A percentile compares a stretch with the other conserved stretches of the same genome.
Evolutionary conservation across 768 basidiomycete genomes (phyloP).

Genomic region (Rhodotorula paludigena): DNA sequence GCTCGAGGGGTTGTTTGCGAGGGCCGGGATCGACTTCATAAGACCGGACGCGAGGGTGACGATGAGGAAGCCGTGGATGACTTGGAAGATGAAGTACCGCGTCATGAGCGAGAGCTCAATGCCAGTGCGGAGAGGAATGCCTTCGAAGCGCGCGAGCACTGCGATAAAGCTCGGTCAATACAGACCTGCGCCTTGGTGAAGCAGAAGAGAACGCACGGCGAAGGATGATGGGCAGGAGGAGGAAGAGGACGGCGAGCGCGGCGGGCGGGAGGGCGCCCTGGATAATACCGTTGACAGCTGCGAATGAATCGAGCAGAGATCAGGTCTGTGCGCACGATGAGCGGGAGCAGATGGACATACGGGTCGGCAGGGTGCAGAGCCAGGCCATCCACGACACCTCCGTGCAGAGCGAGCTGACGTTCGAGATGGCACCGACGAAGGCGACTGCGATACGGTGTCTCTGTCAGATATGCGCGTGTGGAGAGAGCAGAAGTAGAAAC

Average conservation of each 20-base stretch:
- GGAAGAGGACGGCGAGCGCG: constrained; percentile 80
- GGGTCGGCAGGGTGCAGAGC: constrained; percentile 66
- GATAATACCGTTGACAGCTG: constrained; percentile 69
- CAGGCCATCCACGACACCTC: constrained; percentile 70
- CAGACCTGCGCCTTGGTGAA: background rate
- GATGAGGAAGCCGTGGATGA: constrained; percentile 86
- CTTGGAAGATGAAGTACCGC: constrained; percentile 80
- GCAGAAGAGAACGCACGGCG: constrained; percentile 52
- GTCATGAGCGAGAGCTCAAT: constrained; percentile 89
- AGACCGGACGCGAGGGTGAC: constrained; percentile 81
- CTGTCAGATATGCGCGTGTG: too few relatives aligned
- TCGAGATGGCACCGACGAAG: constrained; percentile 80
- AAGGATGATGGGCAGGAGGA: constrained; percentile 77
- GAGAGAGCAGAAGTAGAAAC: constrained; percentile 44
- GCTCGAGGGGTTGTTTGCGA: constrained; percentile 65
- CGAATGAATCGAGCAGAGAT: too few relatives aligned
- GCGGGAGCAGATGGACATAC: constrained; percentile 1
- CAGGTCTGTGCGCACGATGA: background rate
- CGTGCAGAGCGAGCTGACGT: constrained; percentile 64
- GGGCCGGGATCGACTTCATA: constrained; percentile 57
- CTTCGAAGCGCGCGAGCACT: constrained; percentile 78
- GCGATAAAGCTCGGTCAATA: background rate
- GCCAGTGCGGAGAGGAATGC: constrained; percentile 75
- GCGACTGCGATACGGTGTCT: constrained; percentile 51
- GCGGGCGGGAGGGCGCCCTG: constrained; percentile 83